Evolutionary conservation across 371 early-diverging fungal genomes (phyloP), one percentile per base, ranked within the genome.

Genomic region (Apophysomyces ossiformis): DNA sequence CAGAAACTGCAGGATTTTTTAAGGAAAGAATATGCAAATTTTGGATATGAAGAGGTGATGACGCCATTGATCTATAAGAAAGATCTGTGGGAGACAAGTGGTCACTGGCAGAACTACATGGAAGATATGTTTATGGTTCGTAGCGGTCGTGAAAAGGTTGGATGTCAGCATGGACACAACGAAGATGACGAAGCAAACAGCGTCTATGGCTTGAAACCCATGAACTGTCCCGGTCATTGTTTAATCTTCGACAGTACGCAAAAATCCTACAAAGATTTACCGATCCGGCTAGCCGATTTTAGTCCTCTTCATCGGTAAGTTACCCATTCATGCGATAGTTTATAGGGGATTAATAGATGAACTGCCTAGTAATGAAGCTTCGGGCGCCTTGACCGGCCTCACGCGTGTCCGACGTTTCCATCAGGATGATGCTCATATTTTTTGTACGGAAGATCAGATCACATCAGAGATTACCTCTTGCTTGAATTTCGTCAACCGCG

Each of bases 211-310:
- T 81, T 99, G 43, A 99, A 99, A 71, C 98, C 99, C 9, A 99
- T 99, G 99, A 99, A 99, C 73, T 99, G 99, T 65, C 99, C 99
- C 38, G 97, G 96, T 7, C 99, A 99, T 70, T 98, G 98, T 76
- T 69, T 99, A 61, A 86, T 99, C 60, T 99, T 95, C 76, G 90
- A 88, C 65, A 89, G 89, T 75, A 84, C 88, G 5, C 89, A 87
- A 13, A 87, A 92, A 18, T 95, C 96, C 0, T 99, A 95, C 70
- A 87, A 93, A 61, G 97, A 99, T 69, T 78, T 99, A 58, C 99
- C 99, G 5, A 81, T 97, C 26, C 88, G 97, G 32, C 75, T 93
- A 39, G 97, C 98, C 4, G 99, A 99, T 73, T 98, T 99, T 73
- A 94, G 96, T 69, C 95, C 96, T 8, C 83, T 99, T 11, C 98